A percentile compares a stretch with the other conserved stretches of the same genome.
phyloP scores from a whole-genome alignment of 495 filamentous ascomycete species.

The Eremomyces bilateralis region DNA sequence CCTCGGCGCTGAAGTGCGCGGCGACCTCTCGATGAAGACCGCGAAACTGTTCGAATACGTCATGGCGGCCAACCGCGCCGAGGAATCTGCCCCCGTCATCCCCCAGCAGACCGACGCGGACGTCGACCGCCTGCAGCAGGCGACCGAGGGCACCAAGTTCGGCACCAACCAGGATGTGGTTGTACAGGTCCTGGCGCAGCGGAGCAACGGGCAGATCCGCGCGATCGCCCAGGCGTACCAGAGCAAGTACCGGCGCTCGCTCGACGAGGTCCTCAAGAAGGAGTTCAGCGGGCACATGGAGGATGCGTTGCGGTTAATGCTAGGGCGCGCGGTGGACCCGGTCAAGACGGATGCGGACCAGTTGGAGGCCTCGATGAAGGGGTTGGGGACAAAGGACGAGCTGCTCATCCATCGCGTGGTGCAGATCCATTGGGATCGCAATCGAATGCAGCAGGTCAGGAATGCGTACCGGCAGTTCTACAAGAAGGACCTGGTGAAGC shows the following conservation, averaged over 20 bases:
- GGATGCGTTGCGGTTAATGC: conserved; percentile 55
- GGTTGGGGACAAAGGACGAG: conserved; percentile 68
- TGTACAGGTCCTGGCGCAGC: conserved; percentile 47
- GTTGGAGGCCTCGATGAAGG: conserved; percentile 71
- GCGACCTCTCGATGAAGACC: conserved; percentile 69
- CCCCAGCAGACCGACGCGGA: conserved; percentile 50
- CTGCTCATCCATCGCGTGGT: conserved; percentile 53
- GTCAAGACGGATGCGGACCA: conserved; percentile 60
- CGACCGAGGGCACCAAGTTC: conserved; percentile 39
- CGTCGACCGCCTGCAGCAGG: conserved; percentile 45
- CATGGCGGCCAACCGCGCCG: conserved; percentile 43
- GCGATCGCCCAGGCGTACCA: conserved; percentile 56
- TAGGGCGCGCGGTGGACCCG: conserved; percentile 54
- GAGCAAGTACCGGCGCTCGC: conserved; percentile 34
- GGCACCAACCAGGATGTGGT: conserved; percentile 59
- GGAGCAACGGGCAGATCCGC: conserved; percentile 57
- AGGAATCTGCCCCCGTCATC: conserved; percentile 51
- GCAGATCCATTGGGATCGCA: conserved; percentile 55
- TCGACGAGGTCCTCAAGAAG: conserved; percentile 52
- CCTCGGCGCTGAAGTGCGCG: conserved; percentile 46
- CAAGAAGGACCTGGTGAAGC: conserved; percentile 32
- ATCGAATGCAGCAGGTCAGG: conserved; percentile 50
- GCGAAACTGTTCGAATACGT: conserved; percentile 60
- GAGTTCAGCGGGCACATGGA: conserved; percentile 90
- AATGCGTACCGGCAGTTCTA: conserved; percentile 46